Percentiles rank a stretch among this genome's conserved stretches.
phyloP scores from a whole-genome alignment of 73 alveolate genomes.

The Blepharisma stoltei region DNA sequence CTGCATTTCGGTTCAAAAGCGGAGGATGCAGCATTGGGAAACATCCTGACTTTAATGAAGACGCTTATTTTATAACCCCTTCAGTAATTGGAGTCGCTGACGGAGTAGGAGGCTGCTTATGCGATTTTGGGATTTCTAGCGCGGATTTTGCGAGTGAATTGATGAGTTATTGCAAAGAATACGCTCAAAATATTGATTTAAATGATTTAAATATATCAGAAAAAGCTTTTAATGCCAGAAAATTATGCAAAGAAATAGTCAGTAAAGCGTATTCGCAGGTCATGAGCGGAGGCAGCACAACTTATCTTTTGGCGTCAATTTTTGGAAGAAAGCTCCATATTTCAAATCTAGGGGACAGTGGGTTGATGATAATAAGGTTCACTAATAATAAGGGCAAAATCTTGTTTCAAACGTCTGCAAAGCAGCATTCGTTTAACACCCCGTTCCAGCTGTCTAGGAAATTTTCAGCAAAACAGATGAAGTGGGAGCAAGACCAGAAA shows the following conservation, averaged over 20 bases:
- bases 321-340: neutral
- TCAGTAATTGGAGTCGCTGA: neutral
- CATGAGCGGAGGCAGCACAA: neutral
- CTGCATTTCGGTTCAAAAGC: neutral
- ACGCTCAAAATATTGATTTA: no score
- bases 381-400: neutral
- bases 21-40: neutral
- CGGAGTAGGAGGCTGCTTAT: neutral
- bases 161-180: neutral
- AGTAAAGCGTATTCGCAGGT: neutral
- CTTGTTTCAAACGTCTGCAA: neutral
- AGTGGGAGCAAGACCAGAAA: neutral
- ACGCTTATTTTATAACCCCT: conserved; percentile 4
- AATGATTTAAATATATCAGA: neutral
- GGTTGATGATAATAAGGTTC: neutral
- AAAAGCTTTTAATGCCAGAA: neutral
- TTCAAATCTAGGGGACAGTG: neutral
- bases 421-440: neutral
- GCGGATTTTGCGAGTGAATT: neutral
- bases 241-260: neutral
- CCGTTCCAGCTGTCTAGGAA: neutral
- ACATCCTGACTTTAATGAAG: neutral
- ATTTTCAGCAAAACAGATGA: neutral
- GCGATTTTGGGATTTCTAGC: conserved; percentile 19
- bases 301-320: neutral